Conservation (phyloP, 2,329 filamentous ascomycete species). For the Fusarium pilosicola region DNA sequence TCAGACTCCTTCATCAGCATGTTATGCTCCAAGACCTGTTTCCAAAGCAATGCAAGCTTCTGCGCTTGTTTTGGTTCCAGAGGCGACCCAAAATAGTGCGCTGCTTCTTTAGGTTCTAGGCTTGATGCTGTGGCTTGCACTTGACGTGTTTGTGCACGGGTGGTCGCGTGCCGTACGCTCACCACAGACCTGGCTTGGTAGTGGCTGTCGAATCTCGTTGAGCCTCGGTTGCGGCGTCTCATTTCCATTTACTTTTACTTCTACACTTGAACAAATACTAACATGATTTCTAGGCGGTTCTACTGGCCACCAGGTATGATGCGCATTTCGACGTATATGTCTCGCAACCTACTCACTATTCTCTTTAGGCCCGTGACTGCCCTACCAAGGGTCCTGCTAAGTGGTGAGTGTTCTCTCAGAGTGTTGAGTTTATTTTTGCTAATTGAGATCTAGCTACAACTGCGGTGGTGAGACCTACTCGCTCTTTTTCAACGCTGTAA, state of each 20-base stretch:
- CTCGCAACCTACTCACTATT: slow-evolving; percentile 18
- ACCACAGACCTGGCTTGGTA: slow-evolving; percentile 1
- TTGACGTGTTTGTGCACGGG: background rate
- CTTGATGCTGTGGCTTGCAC: background rate
- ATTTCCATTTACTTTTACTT: background rate
- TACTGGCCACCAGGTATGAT: slow-evolving; percentile 76
- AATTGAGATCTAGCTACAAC: slow-evolving; percentile 72
- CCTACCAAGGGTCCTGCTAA: slow-evolving; percentile 84
- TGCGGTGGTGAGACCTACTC: slow-evolving; percentile 72
- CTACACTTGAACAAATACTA: slow-evolving; percentile 16
- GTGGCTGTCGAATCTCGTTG: background rate
- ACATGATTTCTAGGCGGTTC: slow-evolving; percentile 69
- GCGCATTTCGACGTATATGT: slow-evolving; percentile 1
- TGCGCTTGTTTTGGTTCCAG: background rate
- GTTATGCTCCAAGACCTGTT: background rate
- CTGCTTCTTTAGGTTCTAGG: background rate
- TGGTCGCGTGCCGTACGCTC: slow-evolving; percentile 6
- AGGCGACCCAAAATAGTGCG: background rate
- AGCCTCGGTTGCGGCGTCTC: background rate
- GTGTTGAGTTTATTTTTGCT: background rate
- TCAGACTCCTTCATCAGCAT: background rate
- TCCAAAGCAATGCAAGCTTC: background rate
- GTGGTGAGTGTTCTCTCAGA: slow-evolving; percentile 67
- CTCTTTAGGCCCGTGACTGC: slow-evolving; percentile 79
- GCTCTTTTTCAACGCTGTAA: background rate